phyloP scores from a whole-genome alignment of 306 rosid species.

The Vigna nakashimae region DNA sequence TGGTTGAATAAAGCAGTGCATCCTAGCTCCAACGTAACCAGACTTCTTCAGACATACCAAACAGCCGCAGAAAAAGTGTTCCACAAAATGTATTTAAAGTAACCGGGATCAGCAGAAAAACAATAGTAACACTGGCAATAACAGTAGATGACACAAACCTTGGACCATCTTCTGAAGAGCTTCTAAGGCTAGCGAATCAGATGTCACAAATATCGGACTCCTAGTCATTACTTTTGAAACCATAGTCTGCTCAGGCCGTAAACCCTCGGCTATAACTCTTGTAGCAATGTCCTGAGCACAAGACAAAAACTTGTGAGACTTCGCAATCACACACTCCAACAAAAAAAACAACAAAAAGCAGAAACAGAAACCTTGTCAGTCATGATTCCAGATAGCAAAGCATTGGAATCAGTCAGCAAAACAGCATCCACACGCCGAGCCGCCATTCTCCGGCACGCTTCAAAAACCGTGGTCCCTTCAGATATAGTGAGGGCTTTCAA shows the following conservation, averaged over 20 bases:
- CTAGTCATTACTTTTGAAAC: slow-evolving; percentile 92
- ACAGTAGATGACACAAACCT: slow-evolving; percentile 55
- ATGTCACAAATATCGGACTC: slow-evolving; percentile 79
- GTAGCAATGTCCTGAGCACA: slow-evolving; percentile 74
- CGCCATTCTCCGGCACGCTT: slow-evolving; percentile 93
- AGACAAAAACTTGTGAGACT: slow-evolving; percentile 43
- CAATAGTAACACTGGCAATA: slow-evolving; percentile 13
- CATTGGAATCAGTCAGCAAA: slow-evolving; percentile 83
- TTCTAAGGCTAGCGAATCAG: slow-evolving; percentile 83
- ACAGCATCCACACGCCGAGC: slow-evolving; percentile 91
- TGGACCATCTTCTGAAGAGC: slow-evolving; percentile 96
- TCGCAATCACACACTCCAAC: neutral
- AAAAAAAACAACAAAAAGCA: neutral
- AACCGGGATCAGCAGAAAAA: neutral
- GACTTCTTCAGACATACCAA: slow-evolving; percentile 10
- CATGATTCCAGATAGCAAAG: slow-evolving; percentile 91
- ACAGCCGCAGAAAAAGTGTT: slow-evolving; percentile 8
- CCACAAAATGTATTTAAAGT: slow-evolving; percentile 14
- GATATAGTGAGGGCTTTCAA: slow-evolving; percentile 93
- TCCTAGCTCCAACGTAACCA: slow-evolving; percentile 6
- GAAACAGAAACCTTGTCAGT: slow-evolving; percentile 77
- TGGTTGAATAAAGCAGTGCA: slow-evolving; percentile 10
- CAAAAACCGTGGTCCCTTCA: slow-evolving; percentile 86
- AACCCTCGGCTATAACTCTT: slow-evolving; percentile 91
- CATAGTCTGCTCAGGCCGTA: slow-evolving; percentile 84